A percentile compares a stretch with the other conserved stretches of the same genome.
These are phyloP conservation scores for Melastoma candidum DNA, from an alignment of 441 rosid species.

Conservation along the genomic window DNA sequence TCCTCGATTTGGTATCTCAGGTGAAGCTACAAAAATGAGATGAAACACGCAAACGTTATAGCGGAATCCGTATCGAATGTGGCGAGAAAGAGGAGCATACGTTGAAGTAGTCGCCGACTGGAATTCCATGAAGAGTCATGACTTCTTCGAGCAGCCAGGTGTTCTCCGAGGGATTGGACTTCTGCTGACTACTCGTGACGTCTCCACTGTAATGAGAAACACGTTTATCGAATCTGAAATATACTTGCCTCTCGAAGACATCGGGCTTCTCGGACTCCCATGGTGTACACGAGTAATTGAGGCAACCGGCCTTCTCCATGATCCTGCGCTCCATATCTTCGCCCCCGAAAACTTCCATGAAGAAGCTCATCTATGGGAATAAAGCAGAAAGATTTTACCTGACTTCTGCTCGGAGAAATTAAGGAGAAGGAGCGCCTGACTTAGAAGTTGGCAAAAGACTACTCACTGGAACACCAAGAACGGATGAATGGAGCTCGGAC, in stretches of 20 bases:
- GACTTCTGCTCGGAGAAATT: background rate
- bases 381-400: constrained; percentile 5
- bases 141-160: constrained; percentile 92
- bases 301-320: constrained; percentile 84
- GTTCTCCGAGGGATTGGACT: constrained; percentile 50
- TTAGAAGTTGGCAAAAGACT: background rate
- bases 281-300: constrained; percentile 70
- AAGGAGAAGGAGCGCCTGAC: background rate
- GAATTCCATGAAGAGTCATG: constrained; percentile 88
- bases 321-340: constrained; percentile 72
- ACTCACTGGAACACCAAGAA: constrained; percentile 66
- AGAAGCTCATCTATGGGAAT: constrained; percentile 45
- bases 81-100: constrained; percentile 21
- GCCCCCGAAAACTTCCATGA: constrained; percentile 68
- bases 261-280: constrained; percentile 89
- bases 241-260: constrained; percentile 68
- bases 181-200: constrained; percentile 92
- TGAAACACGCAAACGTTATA: background rate
- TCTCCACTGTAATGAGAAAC: constrained; percentile 79
- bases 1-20: constrained; percentile 80
- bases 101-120: constrained; percentile 77
- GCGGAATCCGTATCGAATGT: background rate
- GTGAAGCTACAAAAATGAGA: constrained; percentile 50
- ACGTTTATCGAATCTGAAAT: constrained; percentile 64
- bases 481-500: constrained; percentile 57